Percentiles rank a stretch among this genome's conserved stretches.
Evolutionary conservation across 441 rosid genomes (phyloP).

Genomic region (Breynia disticha): DNA sequence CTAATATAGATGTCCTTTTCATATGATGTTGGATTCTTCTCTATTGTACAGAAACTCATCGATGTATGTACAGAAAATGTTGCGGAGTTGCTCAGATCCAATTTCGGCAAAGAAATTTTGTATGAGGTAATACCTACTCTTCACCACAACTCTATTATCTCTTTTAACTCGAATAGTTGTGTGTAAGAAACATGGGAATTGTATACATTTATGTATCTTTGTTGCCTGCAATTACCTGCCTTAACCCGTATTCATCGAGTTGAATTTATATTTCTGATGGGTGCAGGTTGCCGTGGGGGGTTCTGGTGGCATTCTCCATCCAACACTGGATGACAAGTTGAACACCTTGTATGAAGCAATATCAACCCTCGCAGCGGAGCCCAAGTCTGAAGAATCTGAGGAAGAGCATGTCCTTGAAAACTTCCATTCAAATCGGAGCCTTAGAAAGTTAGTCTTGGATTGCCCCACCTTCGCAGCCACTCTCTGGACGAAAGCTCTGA

Average conservation of each 20-base stretch:
- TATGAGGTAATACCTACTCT: conserved; percentile 45
- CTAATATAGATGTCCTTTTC: not conserved
- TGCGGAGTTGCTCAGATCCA: conserved; percentile 63
- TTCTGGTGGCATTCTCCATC: conserved; percentile 52
- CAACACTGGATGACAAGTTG: conserved; percentile 58
- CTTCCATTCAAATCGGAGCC: conserved; percentile 77
- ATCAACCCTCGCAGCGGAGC: conserved; percentile 54
- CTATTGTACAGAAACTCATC: conserved; percentile 55
- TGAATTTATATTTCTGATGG: conserved; percentile 7
- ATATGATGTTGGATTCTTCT: conserved; percentile 1
- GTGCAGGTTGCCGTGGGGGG: conserved; percentile 73
- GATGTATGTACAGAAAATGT: conserved; percentile 58
- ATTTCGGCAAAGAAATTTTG: conserved; percentile 67
- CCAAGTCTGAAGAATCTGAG: conserved; percentile 43
- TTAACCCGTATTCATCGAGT: not conserved
- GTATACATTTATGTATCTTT: not conserved
- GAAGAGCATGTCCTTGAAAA: conserved; percentile 67
- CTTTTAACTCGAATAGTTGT: not conserved
- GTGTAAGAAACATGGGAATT: too few relatives aligned
- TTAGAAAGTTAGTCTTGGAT: conserved; percentile 69
- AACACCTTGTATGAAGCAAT: conserved; percentile 50
- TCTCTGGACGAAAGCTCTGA: conserved; percentile 67
- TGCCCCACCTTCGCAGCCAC: conserved; percentile 61
- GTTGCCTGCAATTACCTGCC: not conserved
- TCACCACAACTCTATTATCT: not conserved